Evolutionary conservation across 768 basidiomycete genomes (phyloP), one percentile per base, ranked within the genome.

Genomic region (Lactifluus volemus): DNA sequence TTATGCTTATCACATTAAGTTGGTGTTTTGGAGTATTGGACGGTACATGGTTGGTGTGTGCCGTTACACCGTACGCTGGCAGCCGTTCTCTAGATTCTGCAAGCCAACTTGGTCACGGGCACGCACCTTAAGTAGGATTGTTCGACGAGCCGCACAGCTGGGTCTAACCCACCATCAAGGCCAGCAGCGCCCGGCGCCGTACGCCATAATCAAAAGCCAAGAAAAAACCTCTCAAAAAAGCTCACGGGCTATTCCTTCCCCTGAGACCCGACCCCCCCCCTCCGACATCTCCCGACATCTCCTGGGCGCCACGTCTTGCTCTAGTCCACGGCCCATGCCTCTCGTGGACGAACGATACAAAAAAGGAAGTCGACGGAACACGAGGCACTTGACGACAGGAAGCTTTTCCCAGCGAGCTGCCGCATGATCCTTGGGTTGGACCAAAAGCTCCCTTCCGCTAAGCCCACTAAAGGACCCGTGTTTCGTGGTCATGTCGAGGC

Each of bases 131-230:
- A 12, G 14, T 30, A 29, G 25, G 48, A 10, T 49, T 29, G 44
- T 19, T 19, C 17, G 6, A 3, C 44, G 38, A 53, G 51, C 51
- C 51, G 19, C 38, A 39, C 14, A 39, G 38, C 12, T 53, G 51
- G 51, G 36, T 17, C 21, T 38, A 45, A 11, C 39, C 4, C 44
- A 8, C 11, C 38, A 38, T 8, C 38, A 36, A 34, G 38, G 36
- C 25, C 38, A 68, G 68, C 38, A 68, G 68, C 72, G 58, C 41
- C 53, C 15, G 15, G 29, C 42, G 25, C 25, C 25, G 25, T 25
- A 25, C 25, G 25, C 25, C 25, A 25, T 25, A 25, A 25, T 2
- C 25, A 25, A 25, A 25, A 29, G 30, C 17, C 29, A 44, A 9
- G 5, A 25, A 12, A n/a, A 45, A 17, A 42, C 41, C 41, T 42